These are phyloP conservation scores for Acacia crassicarpa DNA, from an alignment of 306 rosid species.

Conservation along the genomic window DNA sequence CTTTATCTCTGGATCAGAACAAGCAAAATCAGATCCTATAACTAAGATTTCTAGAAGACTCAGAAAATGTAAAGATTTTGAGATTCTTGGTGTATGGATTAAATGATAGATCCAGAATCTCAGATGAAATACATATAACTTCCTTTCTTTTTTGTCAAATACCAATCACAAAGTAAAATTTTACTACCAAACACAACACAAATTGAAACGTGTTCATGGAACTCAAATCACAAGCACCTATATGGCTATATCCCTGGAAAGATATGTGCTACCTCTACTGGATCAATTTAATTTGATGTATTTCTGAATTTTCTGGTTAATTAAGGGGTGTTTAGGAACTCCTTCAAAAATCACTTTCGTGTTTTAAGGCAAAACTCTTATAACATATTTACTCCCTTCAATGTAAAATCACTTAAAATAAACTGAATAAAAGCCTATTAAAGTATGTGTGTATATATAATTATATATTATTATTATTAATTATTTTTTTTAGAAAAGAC, in stretches of 20 bases:
- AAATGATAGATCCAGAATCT: background rate
- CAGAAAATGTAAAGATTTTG: background rate
- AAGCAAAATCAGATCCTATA: background rate
- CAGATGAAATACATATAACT: background rate
- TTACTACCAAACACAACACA: background rate
- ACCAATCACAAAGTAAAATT: background rate
- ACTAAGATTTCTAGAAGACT: background rate
- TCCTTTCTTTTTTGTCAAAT: background rate
- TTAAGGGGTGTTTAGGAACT: no score
- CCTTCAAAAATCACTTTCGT: no score
- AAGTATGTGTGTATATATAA: no score
- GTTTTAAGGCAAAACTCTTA: no score
- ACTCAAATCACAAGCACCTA: background rate
- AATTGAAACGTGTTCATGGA: background rate
- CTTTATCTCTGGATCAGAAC: constrained; percentile 22
- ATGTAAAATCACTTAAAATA: no score
- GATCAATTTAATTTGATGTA: background rate
- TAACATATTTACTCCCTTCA: no score
- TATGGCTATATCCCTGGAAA: background rate
- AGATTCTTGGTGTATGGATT: background rate
- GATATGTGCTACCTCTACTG: background rate
- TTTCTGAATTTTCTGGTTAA: background rate
- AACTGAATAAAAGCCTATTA: no score
- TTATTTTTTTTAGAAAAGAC: no score
- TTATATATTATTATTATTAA: no score